phyloP scores from a whole-genome alignment of 2,329 filamentous ascomycete genomes.

The Ascocoryne sarcoides region DNA sequence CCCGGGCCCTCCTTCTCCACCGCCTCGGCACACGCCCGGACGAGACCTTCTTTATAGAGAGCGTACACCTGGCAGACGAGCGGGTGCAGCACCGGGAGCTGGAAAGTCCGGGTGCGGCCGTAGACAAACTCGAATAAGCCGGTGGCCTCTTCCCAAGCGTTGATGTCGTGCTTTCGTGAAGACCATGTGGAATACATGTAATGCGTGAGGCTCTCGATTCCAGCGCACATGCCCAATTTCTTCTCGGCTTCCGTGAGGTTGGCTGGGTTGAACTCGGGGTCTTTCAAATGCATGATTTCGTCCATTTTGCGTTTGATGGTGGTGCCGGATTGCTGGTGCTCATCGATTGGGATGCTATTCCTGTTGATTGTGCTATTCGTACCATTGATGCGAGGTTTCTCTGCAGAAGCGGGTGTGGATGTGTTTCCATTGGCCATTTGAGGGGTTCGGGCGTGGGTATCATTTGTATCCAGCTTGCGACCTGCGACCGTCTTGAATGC shows the following conservation, averaged over 20 bases:
- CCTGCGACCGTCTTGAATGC: constrained; percentile 28
- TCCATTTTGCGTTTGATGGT: constrained; percentile 28
- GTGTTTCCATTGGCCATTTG: constrained; percentile 26
- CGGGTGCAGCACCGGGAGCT: constrained; percentile 32
- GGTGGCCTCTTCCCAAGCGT: constrained; percentile 24
- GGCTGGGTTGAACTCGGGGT: constrained; percentile 4
- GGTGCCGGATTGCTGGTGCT: constrained; percentile 12
- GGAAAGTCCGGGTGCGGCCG: constrained; percentile 36
- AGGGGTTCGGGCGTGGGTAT: constrained; percentile 33
- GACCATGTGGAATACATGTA: constrained; percentile 27
- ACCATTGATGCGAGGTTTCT: constrained; percentile 25
- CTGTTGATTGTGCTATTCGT: not conserved
- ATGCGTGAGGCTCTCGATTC: constrained; percentile 22
- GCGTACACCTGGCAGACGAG: constrained; percentile 38
- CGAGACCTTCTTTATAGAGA: constrained; percentile 36
- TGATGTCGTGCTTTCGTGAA: constrained; percentile 13
- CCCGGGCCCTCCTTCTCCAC: constrained; percentile 22
- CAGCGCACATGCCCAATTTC: constrained; percentile 21
- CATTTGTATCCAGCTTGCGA: constrained; percentile 32
- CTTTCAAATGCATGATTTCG: constrained; percentile 20
- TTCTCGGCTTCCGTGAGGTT: constrained; percentile 15
- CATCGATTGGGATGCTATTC: constrained; percentile 3
- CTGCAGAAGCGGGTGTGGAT: constrained; percentile 24
- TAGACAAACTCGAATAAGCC: constrained; percentile 39
- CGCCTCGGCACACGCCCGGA: constrained; percentile 13